Percentiles rank a stretch among this genome's conserved stretches.
Evolutionary conservation across 2,329 filamentous ascomycete species (phyloP).

Genomic region (Hypoxylon sp.): DNA sequence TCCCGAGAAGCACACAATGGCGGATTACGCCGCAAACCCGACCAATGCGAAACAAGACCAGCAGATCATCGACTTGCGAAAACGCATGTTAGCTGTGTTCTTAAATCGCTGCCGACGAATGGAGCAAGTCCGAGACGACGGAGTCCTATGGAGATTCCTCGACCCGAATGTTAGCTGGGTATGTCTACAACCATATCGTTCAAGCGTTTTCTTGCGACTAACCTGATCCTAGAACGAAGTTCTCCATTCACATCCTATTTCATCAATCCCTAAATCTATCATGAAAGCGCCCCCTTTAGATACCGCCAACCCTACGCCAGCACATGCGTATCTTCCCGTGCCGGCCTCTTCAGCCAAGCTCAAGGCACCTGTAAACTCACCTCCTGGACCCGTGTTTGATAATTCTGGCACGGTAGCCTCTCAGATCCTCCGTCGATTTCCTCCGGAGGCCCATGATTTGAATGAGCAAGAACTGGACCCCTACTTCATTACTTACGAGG

Average conservation of each 20-base stretch:
- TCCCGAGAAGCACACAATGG: constrained; percentile 98
- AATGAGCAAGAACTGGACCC: constrained; percentile 93
- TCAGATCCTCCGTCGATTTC: constrained; percentile 83
- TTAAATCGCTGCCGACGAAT: constrained; percentile 93
- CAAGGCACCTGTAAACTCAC: constrained; percentile 65
- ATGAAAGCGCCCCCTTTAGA: constrained; percentile 96
- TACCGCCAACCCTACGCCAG: constrained; percentile 89
- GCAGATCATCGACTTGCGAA: constrained; percentile 94
- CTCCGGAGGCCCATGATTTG: constrained; percentile 79
- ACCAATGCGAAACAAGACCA: constrained; percentile 98
- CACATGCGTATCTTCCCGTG: constrained; percentile 88
- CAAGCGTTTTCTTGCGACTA: constrained; percentile 40
- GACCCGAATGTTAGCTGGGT: constrained; percentile 99
- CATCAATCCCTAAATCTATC: constrained; percentile 92
- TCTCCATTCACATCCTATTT: constrained; percentile 89
- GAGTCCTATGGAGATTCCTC: constrained; percentile 97
- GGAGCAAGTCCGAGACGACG: constrained; percentile 91
- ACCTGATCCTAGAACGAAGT: constrained; percentile 80
- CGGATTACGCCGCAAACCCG: constrained; percentile 96
- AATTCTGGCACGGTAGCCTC: constrained; percentile 56
- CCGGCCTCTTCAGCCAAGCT: constrained; percentile 89
- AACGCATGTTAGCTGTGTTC: constrained; percentile 97
- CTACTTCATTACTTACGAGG: constrained; percentile 94
- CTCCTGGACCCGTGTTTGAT: constrained; percentile 54
- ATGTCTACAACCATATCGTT: constrained; percentile 50